Conservation (phyloP, 1,284 basidiomycete genomes). For the Veloboletus limbatus region DNA sequence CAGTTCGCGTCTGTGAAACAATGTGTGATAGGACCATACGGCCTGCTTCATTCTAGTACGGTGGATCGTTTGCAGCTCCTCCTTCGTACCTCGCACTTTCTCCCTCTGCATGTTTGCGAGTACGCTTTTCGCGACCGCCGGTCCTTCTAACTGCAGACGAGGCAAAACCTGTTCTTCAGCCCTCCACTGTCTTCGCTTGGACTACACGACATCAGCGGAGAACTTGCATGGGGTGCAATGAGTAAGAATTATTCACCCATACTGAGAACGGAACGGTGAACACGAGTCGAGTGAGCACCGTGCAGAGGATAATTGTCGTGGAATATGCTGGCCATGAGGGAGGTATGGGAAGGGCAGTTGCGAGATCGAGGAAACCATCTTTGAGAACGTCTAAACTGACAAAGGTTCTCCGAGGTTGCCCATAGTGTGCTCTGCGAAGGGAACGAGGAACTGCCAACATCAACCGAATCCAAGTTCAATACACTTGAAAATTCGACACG, state of each 20-base stretch:
- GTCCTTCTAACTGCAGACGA: slow-evolving; percentile 53
- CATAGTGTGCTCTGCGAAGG: slow-evolving; percentile 8
- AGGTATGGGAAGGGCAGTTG: slow-evolving; percentile 67
- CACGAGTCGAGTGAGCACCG: slow-evolving; percentile 61
- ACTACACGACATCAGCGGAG: slow-evolving; percentile 39
- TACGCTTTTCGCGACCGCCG: slow-evolving; percentile 50
- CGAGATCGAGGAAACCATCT: slow-evolving; percentile 59
- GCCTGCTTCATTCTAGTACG: slow-evolving; percentile 44
- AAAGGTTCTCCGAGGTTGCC: slow-evolving; percentile 31
- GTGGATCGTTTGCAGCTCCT: slow-evolving; percentile 49
- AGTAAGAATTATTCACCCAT: slow-evolving; percentile 62
- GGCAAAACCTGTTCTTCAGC: slow-evolving; percentile 71
- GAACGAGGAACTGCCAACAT: slow-evolving; percentile 27
- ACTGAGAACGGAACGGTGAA: slow-evolving; percentile 74
- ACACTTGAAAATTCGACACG: too few species aligned
- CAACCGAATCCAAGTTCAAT: slow-evolving; percentile 2
- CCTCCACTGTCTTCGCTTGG: slow-evolving; percentile 59
- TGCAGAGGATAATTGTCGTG: slow-evolving; percentile 73
- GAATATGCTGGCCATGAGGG: slow-evolving; percentile 67
- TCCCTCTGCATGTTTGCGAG: slow-evolving; percentile 57
- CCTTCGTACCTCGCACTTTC: slow-evolving; percentile 52
- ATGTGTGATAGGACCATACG: slow-evolving; percentile 32
- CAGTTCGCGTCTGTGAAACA: slow-evolving; percentile 2
- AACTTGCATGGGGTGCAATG: slow-evolving; percentile 8
- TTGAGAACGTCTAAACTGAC: slow-evolving; percentile 41